Evolutionary conservation across 371 early-diverging fungal genomes (phyloP).

Genomic region (Mucor saturninus): DNA sequence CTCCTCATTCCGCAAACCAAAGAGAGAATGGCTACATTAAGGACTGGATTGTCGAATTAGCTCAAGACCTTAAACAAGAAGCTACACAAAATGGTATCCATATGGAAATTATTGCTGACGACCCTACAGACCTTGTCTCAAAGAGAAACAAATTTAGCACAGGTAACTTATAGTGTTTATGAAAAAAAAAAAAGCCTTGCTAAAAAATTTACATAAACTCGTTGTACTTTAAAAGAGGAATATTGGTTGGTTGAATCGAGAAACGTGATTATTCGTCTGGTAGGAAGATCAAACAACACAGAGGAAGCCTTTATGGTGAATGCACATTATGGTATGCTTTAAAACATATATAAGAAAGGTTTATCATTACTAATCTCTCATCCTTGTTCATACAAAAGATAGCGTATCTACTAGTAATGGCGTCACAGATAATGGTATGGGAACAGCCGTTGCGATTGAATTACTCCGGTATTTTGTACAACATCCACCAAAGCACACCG

Average conservation of each 20-base stretch:
- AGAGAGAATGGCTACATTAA: conserved; percentile 43
- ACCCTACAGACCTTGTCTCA: conserved; percentile 36
- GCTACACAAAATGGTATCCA: conserved; percentile 39
- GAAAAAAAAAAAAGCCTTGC: too few species aligned
- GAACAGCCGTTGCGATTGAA: conserved; percentile 74
- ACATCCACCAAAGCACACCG: conserved; percentile 57
- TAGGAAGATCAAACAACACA: conserved; percentile 30
- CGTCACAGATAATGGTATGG: conserved; percentile 84
- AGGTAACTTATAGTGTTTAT: conserved; percentile 21
- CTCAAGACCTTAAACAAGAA: conserved; percentile 45
- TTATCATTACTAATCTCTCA: not conserved
- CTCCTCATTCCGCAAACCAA: conserved; percentile 63
- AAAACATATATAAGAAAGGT: not conserved
- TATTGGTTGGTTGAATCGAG: conserved; percentile 58
- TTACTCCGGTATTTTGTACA: conserved; percentile 61
- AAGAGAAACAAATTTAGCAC: conserved; percentile 36
- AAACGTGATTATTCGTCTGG: conserved; percentile 31
- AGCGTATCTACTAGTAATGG: conserved; percentile 77
- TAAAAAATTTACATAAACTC: too few species aligned
- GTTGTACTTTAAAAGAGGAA: conserved; percentile 33
- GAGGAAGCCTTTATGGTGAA: conserved; percentile 49
- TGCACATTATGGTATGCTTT: conserved; percentile 56
- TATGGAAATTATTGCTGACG: conserved; percentile 54
- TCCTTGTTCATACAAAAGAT: conserved; percentile 43
- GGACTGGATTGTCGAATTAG: conserved; percentile 45